Evolutionary conservation across 768 basidiomycete genomes (phyloP).

Genomic region (Russula sp.): DNA sequence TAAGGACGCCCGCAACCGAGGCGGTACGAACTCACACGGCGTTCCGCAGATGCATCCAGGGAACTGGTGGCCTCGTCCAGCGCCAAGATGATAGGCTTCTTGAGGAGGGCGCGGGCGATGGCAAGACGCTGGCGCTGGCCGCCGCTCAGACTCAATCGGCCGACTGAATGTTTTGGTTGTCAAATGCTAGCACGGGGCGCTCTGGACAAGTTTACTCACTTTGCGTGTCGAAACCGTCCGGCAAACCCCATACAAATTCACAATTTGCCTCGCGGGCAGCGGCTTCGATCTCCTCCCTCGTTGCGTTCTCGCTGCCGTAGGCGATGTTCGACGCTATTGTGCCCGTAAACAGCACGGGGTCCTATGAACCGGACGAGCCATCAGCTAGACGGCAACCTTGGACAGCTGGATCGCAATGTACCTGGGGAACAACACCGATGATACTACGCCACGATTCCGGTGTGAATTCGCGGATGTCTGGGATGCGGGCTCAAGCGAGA

Average conservation of each 20-base stretch:
- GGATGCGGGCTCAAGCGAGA: constrained; percentile 3
- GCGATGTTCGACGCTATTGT: constrained; percentile 95
- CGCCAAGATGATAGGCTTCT: constrained; percentile 82
- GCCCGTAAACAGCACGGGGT: constrained; percentile 85
- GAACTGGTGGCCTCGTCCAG: constrained; percentile 89
- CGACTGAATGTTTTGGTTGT: constrained; percentile 38
- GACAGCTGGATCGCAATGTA: constrained; percentile 17
- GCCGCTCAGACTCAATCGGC: constrained; percentile 64
- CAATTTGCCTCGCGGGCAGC: constrained; percentile 92
- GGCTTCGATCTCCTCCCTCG: constrained; percentile 77
- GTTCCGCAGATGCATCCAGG: constrained; percentile 83
- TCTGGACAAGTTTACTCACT: constrained; percentile 44
- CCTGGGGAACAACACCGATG: constrained; percentile 93
- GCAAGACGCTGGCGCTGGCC: constrained; percentile 79
- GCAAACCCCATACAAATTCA: constrained; percentile 93
- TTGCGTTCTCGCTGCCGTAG: constrained; percentile 71
- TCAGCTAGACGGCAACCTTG: background rate
- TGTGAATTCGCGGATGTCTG: constrained; percentile 84
- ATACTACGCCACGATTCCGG: constrained; percentile 80
- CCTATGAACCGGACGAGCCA: constrained; percentile 31
- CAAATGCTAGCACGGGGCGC: background rate
- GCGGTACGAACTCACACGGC: constrained; percentile 44
- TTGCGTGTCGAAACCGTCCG: constrained; percentile 87
- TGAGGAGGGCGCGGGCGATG: constrained; percentile 81
- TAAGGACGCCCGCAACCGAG: background rate